Evolutionary conservation across 1,139 yeast species (phyloP).

Genomic region (Starmera stellimalicola): DNA sequence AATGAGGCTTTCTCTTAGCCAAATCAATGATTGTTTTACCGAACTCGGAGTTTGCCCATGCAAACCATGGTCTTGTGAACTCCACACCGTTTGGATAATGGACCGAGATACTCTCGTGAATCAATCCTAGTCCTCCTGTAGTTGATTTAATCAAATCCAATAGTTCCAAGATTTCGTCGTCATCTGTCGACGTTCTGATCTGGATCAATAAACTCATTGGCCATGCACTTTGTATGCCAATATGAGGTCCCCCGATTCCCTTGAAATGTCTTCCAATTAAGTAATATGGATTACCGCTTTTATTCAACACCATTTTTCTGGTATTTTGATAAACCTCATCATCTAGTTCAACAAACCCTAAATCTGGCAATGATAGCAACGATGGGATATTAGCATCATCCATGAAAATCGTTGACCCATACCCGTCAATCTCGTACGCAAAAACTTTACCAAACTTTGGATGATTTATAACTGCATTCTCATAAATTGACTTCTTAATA

Average conservation of each 20-base stretch:
- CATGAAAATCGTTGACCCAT: constrained; percentile 65
- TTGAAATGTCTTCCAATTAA: constrained; percentile 50
- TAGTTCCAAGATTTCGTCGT: constrained; percentile 48
- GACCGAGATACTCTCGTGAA: constrained; percentile 79
- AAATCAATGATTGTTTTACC: constrained; percentile 74
- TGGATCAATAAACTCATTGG: constrained; percentile 75
- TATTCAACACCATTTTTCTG: constrained; percentile 61
- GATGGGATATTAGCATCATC: constrained; percentile 92
- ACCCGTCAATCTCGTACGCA: constrained; percentile 88
- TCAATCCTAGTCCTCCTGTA: constrained; percentile 68
- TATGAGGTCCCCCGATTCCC: constrained; percentile 90
- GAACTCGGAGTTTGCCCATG: constrained; percentile 91
- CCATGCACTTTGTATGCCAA: constrained; percentile 79
- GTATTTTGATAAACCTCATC: constrained; percentile 70
- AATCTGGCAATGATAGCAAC: constrained; percentile 67
- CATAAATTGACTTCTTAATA: constrained; percentile 49
- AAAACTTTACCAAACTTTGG: constrained; percentile 65
- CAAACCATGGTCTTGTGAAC: constrained; percentile 79
- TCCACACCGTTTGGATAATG: constrained; percentile 36
- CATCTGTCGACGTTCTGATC: constrained; percentile 68
- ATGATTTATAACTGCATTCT: constrained; percentile 58
- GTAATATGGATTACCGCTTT: constrained; percentile 70
- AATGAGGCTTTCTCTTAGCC: constrained; percentile 65
- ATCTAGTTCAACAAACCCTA: constrained; percentile 48
- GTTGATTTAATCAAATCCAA: constrained; percentile 45